Percentiles rank a stretch among this genome's conserved stretches.
These are phyloP conservation scores for Aspergillus caelatus DNA, from an alignment of 2,329 filamentous ascomycete genomes.

Conservation along the genomic window DNA sequence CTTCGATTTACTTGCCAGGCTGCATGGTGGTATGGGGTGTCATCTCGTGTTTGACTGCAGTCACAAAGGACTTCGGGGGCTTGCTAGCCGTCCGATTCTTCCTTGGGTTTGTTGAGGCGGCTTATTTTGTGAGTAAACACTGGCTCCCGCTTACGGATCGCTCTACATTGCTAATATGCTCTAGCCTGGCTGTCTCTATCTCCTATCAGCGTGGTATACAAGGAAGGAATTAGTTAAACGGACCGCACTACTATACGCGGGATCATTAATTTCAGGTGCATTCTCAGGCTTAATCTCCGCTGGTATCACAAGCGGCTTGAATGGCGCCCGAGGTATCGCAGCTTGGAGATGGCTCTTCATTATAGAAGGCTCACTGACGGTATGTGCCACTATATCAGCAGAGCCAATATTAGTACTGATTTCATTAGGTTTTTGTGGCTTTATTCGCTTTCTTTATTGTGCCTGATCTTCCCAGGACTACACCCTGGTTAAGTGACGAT, in stretches of 20 bases:
- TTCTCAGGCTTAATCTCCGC: slow-evolving; percentile 39
- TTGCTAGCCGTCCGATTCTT: slow-evolving; percentile 44
- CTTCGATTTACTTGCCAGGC: too few species aligned
- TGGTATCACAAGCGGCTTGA: slow-evolving; percentile 38
- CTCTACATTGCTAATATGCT: too few species aligned
- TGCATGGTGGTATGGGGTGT: too few species aligned
- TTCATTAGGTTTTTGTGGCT: too few species aligned
- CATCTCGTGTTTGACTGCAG: too few species aligned
- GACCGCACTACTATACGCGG: too few species aligned
- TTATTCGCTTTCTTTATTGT: too few species aligned
- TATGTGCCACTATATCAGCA: accelerated
- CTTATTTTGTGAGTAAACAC: slow-evolving; percentile 9
- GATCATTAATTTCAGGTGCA: slow-evolving; percentile 21
- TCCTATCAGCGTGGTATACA: slow-evolving; percentile 42
- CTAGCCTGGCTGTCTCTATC: too few species aligned
- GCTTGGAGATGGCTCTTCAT: slow-evolving; percentile 45
- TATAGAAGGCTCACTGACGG: slow-evolving; percentile 12
- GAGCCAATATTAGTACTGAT: too few species aligned
- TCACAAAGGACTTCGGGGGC: not conserved
- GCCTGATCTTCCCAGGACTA: too few species aligned
- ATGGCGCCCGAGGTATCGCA: slow-evolving; percentile 29
- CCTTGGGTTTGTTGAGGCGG: slow-evolving; percentile 38
- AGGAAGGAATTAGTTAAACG: slow-evolving; percentile 43
- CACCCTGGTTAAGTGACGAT: too few species aligned
- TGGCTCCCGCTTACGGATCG: too few species aligned